Evolutionary conservation across 2,329 filamentous ascomycete species (phyloP), one percentile per base, ranked within the genome.

Genomic region (Aureobasidium subglaciale): DNA sequence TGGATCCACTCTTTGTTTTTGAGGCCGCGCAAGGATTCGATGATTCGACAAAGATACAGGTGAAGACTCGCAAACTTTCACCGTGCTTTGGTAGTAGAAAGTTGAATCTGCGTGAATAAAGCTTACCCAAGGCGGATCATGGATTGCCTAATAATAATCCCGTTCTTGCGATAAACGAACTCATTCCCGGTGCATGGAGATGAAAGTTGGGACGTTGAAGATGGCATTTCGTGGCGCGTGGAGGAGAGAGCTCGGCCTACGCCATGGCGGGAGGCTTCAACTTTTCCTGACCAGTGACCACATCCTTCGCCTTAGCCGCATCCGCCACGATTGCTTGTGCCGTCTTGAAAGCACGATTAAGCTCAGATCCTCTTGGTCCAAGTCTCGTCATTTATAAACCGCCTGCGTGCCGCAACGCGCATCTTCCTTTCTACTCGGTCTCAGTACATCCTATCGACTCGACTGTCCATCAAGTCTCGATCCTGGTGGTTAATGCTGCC

Each of bases 401-500:
- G 11, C 9, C 41, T 20, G 24, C 15, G 6, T 15, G 35, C 34
- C 35, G 48, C 48, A n/a, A 7, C 48, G 34, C 48, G 13, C 18
- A 8, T 34, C 18, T 11, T 22, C 32, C 2, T 20, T 35, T 54
- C 22, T 15, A 8, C 29, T 27, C 20, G 16, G 16, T 30, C 35
- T 40, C n/a, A 24, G 43, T 48, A 35, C 29, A 48, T 27, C 35
- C 10, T 20, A 24, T 41, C 48, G 37, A 54, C 50, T 54, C 38
- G 50, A 34, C 18, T 43, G 18, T 54, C 50, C 15, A 42, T 34
- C 20, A 42, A 20, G 16, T 15, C 2, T 2, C 8, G 34, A 27
- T 5, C 10, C 29, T 35, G 45, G 56, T 54, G 56, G 56, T 74
- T 71, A 68, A 75, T 75, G 73, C 67, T 69, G 56, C 62, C 61